phyloP scores from a whole-genome alignment of 1,139 yeast genomes.

The Kluyveromyces sp. region DNA sequence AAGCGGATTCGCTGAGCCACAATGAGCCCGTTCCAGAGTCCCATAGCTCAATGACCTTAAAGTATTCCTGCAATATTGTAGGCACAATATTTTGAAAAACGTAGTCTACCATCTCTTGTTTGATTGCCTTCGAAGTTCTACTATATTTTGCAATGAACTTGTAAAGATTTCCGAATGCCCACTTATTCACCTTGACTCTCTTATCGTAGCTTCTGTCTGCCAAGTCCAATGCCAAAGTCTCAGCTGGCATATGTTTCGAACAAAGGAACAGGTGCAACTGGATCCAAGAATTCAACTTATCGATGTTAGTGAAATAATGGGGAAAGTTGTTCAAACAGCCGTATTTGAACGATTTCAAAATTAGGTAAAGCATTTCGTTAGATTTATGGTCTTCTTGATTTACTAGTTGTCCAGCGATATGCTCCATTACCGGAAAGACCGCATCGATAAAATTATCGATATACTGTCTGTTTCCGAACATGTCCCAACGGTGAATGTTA shows the following conservation, averaged over 20 bases:
- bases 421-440: constrained; percentile 52
- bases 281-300: constrained; percentile 58
- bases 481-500: constrained; percentile 52
- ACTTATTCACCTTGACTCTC: constrained; percentile 56
- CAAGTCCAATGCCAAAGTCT: constrained; percentile 45
- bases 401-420: constrained; percentile 40
- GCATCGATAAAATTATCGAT: constrained; percentile 43
- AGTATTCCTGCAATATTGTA: constrained; percentile 50
- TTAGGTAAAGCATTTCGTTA: constrained; percentile 54
- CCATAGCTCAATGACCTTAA: constrained; percentile 57
- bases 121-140: constrained; percentile 28
- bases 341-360: constrained; percentile 60
- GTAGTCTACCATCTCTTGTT: constrained; percentile 41
- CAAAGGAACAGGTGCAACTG: constrained; percentile 50
- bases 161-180: constrained; percentile 67
- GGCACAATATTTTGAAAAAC: constrained; percentile 53
- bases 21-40: constrained; percentile 37
- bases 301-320: constrained; percentile 40
- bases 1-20: constrained; percentile 55
- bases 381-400: constrained; percentile 35
- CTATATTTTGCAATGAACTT: constrained; percentile 41
- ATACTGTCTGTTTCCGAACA: constrained; percentile 40
- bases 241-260: constrained; percentile 54
- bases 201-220: constrained; percentile 46
- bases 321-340: constrained; percentile 53